A percentile compares a stretch with the other conserved stretches of the same genome.
Conservation (phyloP, 768 basidiomycete genomes). For the Cytidiella melzeri region DNA sequence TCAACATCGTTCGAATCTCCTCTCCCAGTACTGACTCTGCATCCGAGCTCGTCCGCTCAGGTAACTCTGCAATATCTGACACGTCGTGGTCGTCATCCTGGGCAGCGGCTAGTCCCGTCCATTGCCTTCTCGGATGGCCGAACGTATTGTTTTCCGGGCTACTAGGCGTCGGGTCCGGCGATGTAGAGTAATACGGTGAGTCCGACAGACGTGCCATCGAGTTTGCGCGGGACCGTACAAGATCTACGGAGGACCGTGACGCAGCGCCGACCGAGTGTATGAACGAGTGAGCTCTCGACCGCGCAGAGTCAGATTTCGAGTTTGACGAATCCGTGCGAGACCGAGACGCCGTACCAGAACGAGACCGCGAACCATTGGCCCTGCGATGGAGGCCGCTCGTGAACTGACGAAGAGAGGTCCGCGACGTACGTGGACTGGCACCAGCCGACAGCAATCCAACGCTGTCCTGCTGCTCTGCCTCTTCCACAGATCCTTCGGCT, state of each 20-base stretch:
- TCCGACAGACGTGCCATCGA: slow-evolving; percentile 56
- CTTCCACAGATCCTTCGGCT: slow-evolving; percentile 50
- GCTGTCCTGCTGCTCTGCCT: slow-evolving; percentile 56
- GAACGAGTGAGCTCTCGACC: slow-evolving; percentile 62
- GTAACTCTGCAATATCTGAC: slow-evolving; percentile 16
- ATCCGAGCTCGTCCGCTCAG: slow-evolving; percentile 8
- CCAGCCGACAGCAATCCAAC: slow-evolving; percentile 47
- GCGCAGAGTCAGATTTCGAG: slow-evolving; percentile 34
- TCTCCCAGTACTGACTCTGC: slow-evolving; percentile 4
- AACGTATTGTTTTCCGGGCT: slow-evolving; percentile 72
- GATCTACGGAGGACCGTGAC: slow-evolving; percentile 54
- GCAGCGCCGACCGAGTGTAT: slow-evolving; percentile 60
- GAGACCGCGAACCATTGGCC: slow-evolving; percentile 35
- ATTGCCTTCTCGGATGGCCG: slow-evolving; percentile 47
- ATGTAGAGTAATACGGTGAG: slow-evolving; percentile 26
- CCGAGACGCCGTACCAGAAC: slow-evolving; percentile 36
- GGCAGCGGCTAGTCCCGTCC: slow-evolving; percentile 20
- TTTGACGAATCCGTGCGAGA: slow-evolving; percentile 21
- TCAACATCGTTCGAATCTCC: background rate
- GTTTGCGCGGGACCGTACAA: slow-evolving; percentile 52
- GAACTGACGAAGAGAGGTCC: slow-evolving; percentile 40
- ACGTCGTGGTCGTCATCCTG: slow-evolving; percentile 12
- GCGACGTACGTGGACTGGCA: slow-evolving; percentile 46
- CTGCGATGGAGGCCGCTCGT: slow-evolving; percentile 29
- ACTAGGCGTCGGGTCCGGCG: slow-evolving; percentile 37